Percentiles rank a stretch among this genome's conserved stretches.
Conservation (phyloP, 768 basidiomycete genomes). For the Porpolomopsis calyptriformis region DNA sequence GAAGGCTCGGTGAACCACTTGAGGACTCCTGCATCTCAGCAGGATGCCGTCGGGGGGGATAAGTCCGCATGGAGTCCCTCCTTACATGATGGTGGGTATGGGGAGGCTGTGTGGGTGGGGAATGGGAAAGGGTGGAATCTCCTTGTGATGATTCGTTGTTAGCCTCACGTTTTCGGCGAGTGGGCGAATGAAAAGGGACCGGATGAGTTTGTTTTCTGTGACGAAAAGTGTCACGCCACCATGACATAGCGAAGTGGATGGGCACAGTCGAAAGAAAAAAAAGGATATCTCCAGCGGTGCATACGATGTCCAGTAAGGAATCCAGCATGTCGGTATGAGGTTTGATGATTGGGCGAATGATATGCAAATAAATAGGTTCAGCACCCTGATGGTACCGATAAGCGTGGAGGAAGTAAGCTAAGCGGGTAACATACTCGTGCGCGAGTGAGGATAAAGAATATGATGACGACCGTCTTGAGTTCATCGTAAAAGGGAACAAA, state of each 20-base stretch:
- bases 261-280: slow-evolving; percentile 33
- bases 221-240: slow-evolving; percentile 26
- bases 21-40: neutral
- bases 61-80: neutral
- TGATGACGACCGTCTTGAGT: slow-evolving; percentile 59
- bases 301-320: slow-evolving; percentile 45
- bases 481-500: slow-evolving; percentile 80
- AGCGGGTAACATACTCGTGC: slow-evolving; percentile 43
- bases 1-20: neutral
- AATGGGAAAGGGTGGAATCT: neutral
- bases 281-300: slow-evolving; percentile 56
- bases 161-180: slow-evolving; percentile 1
- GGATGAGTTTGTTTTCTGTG: slow-evolving; percentile 7
- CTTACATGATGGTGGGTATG: neutral
- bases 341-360: slow-evolving; percentile 68
- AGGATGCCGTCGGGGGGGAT: neutral
- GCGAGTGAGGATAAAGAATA: slow-evolving; percentile 70
- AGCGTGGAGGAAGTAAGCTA: neutral
- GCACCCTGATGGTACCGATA: slow-evolving; percentile 49
- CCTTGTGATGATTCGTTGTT: neutral
- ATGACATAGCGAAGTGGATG: slow-evolving; percentile 23
- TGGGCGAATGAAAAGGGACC: neutral
- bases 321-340: slow-evolving; percentile 65
- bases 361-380: slow-evolving; percentile 73
- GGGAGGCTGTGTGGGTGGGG: neutral